Evolutionary conservation across 345 rosid genomes (phyloP).

Genomic region (Laguncularia racemosa): DNA sequence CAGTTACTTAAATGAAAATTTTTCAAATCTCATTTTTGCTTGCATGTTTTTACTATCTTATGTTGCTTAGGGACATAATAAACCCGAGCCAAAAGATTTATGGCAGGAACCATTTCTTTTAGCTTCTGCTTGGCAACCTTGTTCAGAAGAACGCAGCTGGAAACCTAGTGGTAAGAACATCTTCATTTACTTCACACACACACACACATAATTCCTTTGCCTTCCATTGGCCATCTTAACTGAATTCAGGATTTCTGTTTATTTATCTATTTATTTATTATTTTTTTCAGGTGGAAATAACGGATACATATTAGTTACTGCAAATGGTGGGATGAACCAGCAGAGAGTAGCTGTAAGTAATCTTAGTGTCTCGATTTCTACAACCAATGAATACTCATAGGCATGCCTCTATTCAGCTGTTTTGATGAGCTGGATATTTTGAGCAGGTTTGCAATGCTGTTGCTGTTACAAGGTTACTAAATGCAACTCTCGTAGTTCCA

Average conservation of each 20-base stretch:
- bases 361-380: neutral
- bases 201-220: neutral
- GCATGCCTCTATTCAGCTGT: neutral
- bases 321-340: slow-evolving; percentile 98
- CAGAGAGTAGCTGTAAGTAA: slow-evolving; percentile 91
- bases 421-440: slow-evolving; percentile 3
- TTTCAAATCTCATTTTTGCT: neutral
- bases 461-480: slow-evolving; percentile 71
- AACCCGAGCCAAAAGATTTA: slow-evolving; percentile 84
- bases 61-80: slow-evolving; percentile 51
- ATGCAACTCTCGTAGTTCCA: slow-evolving; percentile 87
- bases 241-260: slow-evolving; percentile 2
- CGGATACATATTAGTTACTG: slow-evolving; percentile 87
- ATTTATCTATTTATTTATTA: slow-evolving; percentile 2
- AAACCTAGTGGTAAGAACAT: slow-evolving; percentile 45
- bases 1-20: neutral
- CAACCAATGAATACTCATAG: neutral
- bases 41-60: slow-evolving; percentile 5
- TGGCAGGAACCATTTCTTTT: slow-evolving; percentile 74
- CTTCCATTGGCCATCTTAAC: neutral
- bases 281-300: slow-evolving; percentile 54
- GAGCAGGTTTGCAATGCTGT: slow-evolving; percentile 90
- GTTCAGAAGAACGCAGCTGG: slow-evolving; percentile 76
- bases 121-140: slow-evolving; percentile 88
- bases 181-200: neutral